phyloP scores from a whole-genome alignment of 2,329 filamentous ascomycete species.

The Alternaria infectoria region DNA sequence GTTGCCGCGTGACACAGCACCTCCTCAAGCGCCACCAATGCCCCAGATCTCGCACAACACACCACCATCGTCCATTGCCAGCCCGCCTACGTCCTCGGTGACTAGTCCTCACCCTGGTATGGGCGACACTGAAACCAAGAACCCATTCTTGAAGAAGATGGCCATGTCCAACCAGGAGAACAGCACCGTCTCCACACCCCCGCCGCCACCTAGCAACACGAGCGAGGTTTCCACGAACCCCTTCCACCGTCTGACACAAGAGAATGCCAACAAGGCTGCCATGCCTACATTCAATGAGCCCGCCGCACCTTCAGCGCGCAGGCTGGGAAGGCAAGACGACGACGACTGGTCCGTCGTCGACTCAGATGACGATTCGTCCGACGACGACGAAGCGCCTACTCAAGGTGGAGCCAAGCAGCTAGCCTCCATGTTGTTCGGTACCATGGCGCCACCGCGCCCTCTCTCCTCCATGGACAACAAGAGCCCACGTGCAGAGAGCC shows the following conservation, averaged over 20 bases:
- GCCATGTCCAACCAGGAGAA: constrained; percentile 68
- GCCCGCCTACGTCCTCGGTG: constrained; percentile 57
- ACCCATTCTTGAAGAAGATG: constrained; percentile 93
- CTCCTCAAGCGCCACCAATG: constrained; percentile 57
- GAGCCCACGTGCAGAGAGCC: constrained; percentile 52
- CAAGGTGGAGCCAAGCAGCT: constrained; percentile 88
- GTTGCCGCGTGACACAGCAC: constrained; percentile 51
- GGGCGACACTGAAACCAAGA: constrained; percentile 80
- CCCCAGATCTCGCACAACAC: constrained; percentile 47
- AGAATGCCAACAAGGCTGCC: constrained; percentile 59
- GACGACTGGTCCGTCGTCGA: constrained; percentile 86
- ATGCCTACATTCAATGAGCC: constrained; percentile 51
- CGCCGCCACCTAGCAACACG: constrained; percentile 50
- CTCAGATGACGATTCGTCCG: constrained; percentile 73
- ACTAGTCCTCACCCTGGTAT: constrained; percentile 58
- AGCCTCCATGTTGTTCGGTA: constrained; percentile 93
- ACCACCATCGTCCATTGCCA: constrained; percentile 55
- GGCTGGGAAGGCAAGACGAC: constrained; percentile 64
- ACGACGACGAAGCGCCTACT: constrained; percentile 76
- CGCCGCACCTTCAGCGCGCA: constrained; percentile 58
- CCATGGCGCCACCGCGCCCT: constrained; percentile 91
- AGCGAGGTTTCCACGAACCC: constrained; percentile 77
- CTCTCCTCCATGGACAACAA: constrained; percentile 82
- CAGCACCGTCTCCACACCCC: constrained; percentile 49
- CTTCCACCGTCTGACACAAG: constrained; percentile 84